Conservation (phyloP, 345 rosid species). For the Ceriops tagal region DNA sequence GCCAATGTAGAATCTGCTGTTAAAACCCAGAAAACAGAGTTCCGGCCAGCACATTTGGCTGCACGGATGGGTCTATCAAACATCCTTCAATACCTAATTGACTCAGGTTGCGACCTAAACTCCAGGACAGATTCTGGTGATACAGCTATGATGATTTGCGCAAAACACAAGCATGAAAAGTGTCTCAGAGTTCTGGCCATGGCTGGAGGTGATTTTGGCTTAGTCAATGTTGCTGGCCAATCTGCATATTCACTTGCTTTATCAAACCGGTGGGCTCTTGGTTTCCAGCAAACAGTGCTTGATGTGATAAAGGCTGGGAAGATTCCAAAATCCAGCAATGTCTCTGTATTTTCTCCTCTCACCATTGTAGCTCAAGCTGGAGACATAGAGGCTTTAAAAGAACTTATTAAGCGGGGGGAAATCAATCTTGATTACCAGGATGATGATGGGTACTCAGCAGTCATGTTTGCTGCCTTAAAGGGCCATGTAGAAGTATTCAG, state of each 20-base stretch:
- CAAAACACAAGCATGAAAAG: conserved; percentile 52
- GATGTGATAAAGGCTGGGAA: conserved; percentile 52
- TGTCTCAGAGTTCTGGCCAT: conserved; percentile 56
- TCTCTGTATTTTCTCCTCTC: conserved; percentile 55
- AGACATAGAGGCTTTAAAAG: conserved; percentile 57
- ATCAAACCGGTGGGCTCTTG: conserved; percentile 58
- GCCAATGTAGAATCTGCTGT: conserved; percentile 58
- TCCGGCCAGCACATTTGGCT: conserved; percentile 79
- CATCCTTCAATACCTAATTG: conserved; percentile 51
- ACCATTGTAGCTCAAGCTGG: conserved; percentile 63
- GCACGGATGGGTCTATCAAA: conserved; percentile 57
- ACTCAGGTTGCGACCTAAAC: conserved; percentile 62
- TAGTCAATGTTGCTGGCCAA: conserved; percentile 47
- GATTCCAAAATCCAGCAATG: conserved; percentile 56
- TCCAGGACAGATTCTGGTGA: conserved; percentile 69
- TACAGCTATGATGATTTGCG: conserved; percentile 71
- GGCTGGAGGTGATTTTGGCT: conserved; percentile 87
- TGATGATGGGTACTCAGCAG: conserved; percentile 76
- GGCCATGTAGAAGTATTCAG: conserved; percentile 81
- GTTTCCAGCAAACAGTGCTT: conserved; percentile 58
- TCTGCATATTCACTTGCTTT: conserved; percentile 52
- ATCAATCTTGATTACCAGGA: conserved; percentile 71
- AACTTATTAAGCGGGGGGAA: conserved; percentile 37
- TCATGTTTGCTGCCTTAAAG: conserved; percentile 72
- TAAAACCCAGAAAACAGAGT: conserved; percentile 43